Evolutionary conservation across 352 stramenopile genomes (phyloP).

Genomic region (Phytopythium litorale): DNA sequence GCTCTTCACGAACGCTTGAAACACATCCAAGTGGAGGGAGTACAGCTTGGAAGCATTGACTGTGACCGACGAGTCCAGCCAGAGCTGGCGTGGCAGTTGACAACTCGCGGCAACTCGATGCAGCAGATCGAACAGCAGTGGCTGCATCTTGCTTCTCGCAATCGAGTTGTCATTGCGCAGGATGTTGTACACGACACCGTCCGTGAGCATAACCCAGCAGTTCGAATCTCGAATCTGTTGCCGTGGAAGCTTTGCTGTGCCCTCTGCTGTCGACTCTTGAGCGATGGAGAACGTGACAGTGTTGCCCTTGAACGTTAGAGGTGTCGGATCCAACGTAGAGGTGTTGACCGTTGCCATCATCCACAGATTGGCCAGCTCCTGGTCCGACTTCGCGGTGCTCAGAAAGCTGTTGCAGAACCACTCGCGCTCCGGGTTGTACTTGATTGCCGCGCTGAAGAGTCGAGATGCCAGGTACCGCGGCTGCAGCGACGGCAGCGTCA

Average conservation of each 20-base stretch:
- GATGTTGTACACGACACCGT: slow-evolving; percentile 58
- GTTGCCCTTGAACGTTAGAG: slow-evolving; percentile 16
- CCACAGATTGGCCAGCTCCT: slow-evolving; percentile 59
- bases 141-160: slow-evolving; percentile 50
- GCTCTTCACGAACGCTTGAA: slow-evolving; percentile 56
- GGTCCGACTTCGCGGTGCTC: slow-evolving; percentile 45
- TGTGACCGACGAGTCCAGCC: neutral
- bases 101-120: slow-evolving; percentile 28
- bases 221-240: slow-evolving; percentile 36
- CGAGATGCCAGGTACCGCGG: slow-evolving; percentile 49
- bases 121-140: slow-evolving; percentile 41
- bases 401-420: slow-evolving; percentile 68
- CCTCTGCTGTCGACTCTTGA: neutral
- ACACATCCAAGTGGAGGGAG: slow-evolving; percentile 62
- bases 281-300: slow-evolving; percentile 21
- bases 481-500: slow-evolving; percentile 36
- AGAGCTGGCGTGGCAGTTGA: slow-evolving; percentile 24
- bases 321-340: slow-evolving; percentile 14
- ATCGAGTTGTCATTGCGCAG: slow-evolving; percentile 33
- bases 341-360: slow-evolving; percentile 66
- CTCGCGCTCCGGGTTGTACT: slow-evolving; percentile 51
- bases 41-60: slow-evolving; percentile 25
- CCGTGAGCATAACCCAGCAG: slow-evolving; percentile 69
- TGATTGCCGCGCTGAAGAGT: slow-evolving; percentile 51
- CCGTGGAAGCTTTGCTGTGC: neutral